Conservation (phyloP, 2,329 filamentous ascomycete species). For the Pseudopyrenochaeta lycopersici region DNA sequence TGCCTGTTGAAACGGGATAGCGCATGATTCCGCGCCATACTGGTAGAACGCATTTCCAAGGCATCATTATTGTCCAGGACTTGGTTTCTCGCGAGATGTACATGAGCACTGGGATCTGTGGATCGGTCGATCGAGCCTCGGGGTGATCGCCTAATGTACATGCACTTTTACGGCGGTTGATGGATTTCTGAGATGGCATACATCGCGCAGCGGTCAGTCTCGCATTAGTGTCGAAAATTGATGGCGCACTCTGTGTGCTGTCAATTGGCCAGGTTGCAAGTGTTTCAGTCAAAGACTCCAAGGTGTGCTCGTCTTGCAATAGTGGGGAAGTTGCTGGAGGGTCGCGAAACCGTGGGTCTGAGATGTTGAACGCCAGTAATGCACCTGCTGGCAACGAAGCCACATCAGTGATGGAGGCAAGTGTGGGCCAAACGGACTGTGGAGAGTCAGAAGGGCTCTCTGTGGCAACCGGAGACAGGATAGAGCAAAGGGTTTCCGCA, state of each 20-base stretch:
- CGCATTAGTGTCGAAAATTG: slow-evolving; percentile 73
- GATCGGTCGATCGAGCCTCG: slow-evolving; percentile 67
- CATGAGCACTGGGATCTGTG: slow-evolving; percentile 79
- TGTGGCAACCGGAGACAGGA: slow-evolving; percentile 64
- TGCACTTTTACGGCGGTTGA: slow-evolving; percentile 78
- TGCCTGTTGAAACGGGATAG: slow-evolving; percentile 79
- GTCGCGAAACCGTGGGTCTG: slow-evolving; percentile 82
- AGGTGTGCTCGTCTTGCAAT: slow-evolving; percentile 26
- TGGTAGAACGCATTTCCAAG: slow-evolving; percentile 87
- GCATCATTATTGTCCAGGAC: slow-evolving; percentile 83
- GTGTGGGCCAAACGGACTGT: slow-evolving; percentile 41
- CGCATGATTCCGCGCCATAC: slow-evolving; percentile 90
- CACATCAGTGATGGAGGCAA: slow-evolving; percentile 53
- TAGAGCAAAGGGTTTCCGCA: slow-evolving; percentile 77
- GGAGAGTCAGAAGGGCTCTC: slow-evolving; percentile 35
- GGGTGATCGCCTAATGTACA: slow-evolving; percentile 71
- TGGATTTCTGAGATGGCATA: slow-evolving; percentile 77
- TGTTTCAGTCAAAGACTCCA: slow-evolving; percentile 62
- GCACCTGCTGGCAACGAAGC: slow-evolving; percentile 74
- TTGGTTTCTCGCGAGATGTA: slow-evolving; percentile 66
- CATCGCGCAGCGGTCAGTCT: slow-evolving; percentile 72
- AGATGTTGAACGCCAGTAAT: slow-evolving; percentile 74
- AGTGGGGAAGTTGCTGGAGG: slow-evolving; percentile 68
- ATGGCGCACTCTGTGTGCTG: slow-evolving; percentile 54
- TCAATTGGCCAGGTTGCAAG: slow-evolving; percentile 76